Base-by-base conservation (phyloP, 129 eudicot species). In the Apium graveolens region DNA sequence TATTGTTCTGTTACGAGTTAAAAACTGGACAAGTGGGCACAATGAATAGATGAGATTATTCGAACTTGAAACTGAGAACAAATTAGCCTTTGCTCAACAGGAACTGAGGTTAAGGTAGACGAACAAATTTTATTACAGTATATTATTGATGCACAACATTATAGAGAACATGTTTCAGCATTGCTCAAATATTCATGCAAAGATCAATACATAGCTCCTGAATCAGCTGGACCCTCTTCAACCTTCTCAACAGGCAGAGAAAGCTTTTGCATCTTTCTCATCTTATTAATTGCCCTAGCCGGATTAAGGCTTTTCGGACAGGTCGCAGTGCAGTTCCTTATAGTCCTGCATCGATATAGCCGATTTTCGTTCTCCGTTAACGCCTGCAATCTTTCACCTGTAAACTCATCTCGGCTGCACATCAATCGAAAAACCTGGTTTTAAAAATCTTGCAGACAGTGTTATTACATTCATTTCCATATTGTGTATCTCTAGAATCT, bases 251-350 rank as follows among this genome's bases (percentile, higher is more conserved):
- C 81, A 24, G 88, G 81, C 21, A 14, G 20, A 74, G 81, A 76
- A 7, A 79, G 32, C 74, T 76, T 14, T 70, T 86, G 86, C 38
- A 37, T 83, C 26, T 88, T 78, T 79, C 81, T 91, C 96, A 88
- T 94, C 84, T 86, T 86, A 84, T 86, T 86, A 9, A 94, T 94
- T 3, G 93, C 97, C 53, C 82, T 84, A 7, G 97, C 96, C 18
- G 97, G 98, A 70, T 94, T 80, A 32, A 94, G 72, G 83, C 98
- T 90, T 79, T 94, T 91, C 0, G 98, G 97, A 63, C 96, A 91
- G 5, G 90, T 75, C 0, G 89, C 87, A 0, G 88, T 88, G 73
- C 98, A 94, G 63, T 91, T 94, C 84, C 73, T 84, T 53, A 94
- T 70, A 7, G 85, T 91, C 81, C 93, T 94, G 87, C 98, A 94